These are phyloP conservation scores for Wallemia ichthyophaga DNA, from an alignment of 1,284 basidiomycete genomes.

Conservation along the genomic window DNA sequence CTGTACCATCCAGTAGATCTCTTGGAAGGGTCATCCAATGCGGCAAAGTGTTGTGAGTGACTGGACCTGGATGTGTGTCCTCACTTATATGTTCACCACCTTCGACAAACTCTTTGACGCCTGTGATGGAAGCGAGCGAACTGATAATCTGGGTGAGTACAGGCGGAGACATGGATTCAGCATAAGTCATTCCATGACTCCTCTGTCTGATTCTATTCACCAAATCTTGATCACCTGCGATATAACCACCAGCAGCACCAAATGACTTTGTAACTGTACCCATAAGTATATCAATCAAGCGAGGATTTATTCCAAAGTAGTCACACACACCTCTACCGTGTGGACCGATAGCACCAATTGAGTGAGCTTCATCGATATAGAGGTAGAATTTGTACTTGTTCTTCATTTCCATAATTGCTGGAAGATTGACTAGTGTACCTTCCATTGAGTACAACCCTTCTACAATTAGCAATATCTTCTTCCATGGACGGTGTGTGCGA, in stretches of 20 bases:
- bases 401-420: conserved; percentile 58
- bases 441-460: conserved; percentile 98
- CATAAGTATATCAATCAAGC: conserved; percentile 74
- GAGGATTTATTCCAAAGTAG: conserved; percentile 68
- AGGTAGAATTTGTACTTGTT: conserved; percentile 95
- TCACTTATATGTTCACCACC: conserved; percentile 8
- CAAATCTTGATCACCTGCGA: conserved; percentile 49
- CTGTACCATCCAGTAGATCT: conserved; percentile 39
- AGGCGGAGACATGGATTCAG: conserved; percentile 68
- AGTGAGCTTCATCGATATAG: conserved; percentile 91
- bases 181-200: conserved; percentile 62
- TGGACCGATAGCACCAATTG: conserved; percentile 78
- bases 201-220: conserved; percentile 52
- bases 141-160: conserved; percentile 73
- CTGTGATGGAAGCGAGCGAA: conserved; percentile 92
- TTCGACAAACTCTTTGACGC: conserved; percentile 27
- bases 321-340: conserved; percentile 81
- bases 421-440: conserved; percentile 66
- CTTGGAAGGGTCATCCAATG: conserved; percentile 39
- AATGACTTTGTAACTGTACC: conserved; percentile 98
- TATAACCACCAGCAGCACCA: conserved; percentile 86
- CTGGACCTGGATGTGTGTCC: conserved; percentile 30
- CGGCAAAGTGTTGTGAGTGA: conserved; percentile 29
- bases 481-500: conserved; percentile 90
- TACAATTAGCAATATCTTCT: conserved; percentile 83